Conservation (phyloP, 148 eudicot genomes). For the Selenicereus undatus region DNA sequence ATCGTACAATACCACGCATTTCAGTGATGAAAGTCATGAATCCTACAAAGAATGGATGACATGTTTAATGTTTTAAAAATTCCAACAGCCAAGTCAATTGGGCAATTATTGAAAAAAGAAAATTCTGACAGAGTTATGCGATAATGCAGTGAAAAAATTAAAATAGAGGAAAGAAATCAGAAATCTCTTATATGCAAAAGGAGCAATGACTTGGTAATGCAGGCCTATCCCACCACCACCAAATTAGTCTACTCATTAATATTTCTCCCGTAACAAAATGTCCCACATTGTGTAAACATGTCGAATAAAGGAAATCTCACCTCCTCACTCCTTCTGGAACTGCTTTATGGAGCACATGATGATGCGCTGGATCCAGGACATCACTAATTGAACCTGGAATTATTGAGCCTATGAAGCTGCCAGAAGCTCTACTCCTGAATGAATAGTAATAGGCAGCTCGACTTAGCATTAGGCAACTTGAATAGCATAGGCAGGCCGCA, state of each 20-base stretch:
- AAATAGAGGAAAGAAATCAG: not conserved
- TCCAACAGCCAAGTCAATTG: not conserved
- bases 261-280: too few relatives aligned
- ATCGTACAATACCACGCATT: too few relatives aligned
- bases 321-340: slow-evolving; percentile 84
- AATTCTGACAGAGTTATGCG: too few relatives aligned
- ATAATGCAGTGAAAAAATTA: too few relatives aligned
- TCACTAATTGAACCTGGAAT: slow-evolving; percentile 71
- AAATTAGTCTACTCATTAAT: too few relatives aligned
- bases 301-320: slow-evolving; percentile 25
- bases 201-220: not conserved
- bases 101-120: too few relatives aligned
- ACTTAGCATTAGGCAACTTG: not conserved
- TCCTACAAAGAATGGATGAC: not conserved
- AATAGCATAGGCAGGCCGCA: not conserved
- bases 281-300: not conserved
- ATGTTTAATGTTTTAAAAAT: not conserved
- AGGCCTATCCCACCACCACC: too few relatives aligned
- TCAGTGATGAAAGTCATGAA: too few relatives aligned
- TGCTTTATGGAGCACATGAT: slow-evolving; percentile 80
- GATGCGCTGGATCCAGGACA: slow-evolving; percentile 78
- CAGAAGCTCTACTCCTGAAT: slow-evolving; percentile 51
- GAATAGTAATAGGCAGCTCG: not conserved
- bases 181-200: not conserved
- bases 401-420: slow-evolving; percentile 67